Evolutionary conservation across 2,329 filamentous ascomycete genomes (phyloP).

Genomic region (Fulvia fulva): DNA sequence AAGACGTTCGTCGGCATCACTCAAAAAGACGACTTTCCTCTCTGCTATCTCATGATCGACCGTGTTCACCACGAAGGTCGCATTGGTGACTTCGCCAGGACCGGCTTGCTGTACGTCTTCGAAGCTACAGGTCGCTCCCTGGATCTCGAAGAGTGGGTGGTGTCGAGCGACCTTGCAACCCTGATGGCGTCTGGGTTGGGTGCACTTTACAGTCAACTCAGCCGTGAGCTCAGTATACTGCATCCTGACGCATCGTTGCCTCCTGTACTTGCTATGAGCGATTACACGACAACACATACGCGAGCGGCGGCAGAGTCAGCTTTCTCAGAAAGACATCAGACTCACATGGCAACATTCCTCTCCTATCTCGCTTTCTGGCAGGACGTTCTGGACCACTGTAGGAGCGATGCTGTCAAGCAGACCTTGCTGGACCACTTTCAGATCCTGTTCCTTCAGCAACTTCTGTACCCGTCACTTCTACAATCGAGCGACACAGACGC

Average conservation of each 20-base stretch:
- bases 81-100: conserved; percentile 92
- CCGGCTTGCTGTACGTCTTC: conserved; percentile 90
- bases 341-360: conserved; percentile 88
- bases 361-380: conserved; percentile 98
- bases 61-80: conserved; percentile 95
- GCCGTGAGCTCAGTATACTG: conserved; percentile 75
- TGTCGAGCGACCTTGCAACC: conserved; percentile 92
- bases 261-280: conserved; percentile 80
- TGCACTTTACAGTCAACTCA: conserved; percentile 67
- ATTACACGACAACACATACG: conserved; percentile 71
- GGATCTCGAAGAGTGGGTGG: conserved; percentile 88
- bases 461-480: conserved; percentile 91
- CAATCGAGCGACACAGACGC: conserved; percentile 97
- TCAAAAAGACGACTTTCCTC: conserved; percentile 84
- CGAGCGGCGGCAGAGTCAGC: conserved; percentile 70
- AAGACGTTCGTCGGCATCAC: conserved; percentile 78
- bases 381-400: conserved; percentile 93
- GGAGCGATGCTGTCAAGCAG: conserved; percentile 84
- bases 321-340: conserved; percentile 69
- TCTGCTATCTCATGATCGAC: conserved; percentile 94
- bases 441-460: conserved; percentile 89
- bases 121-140: conserved; percentile 83
- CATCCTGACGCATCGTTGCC: conserved; percentile 72
- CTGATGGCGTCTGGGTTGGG: conserved; percentile 95
- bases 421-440: conserved; percentile 96